These are phyloP conservation scores for Lipomyces lipofer DNA, from an alignment of 805 yeast species.

Conservation along the genomic window DNA sequence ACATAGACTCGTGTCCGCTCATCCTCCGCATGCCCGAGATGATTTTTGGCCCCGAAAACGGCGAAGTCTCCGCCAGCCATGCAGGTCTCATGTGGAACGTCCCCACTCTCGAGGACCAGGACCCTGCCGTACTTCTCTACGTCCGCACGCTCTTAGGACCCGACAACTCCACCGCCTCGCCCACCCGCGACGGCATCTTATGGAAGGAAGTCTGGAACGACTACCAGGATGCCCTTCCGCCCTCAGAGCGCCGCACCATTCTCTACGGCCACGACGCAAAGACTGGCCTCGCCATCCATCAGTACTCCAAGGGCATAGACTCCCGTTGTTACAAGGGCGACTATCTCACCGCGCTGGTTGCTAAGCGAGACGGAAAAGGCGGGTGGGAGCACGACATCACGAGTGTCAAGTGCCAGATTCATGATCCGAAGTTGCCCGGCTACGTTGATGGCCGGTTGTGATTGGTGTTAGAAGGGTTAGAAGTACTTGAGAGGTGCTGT, in stretches of 20 bases:
- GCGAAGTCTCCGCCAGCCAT: slow-evolving; percentile 66
- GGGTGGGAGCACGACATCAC: slow-evolving; percentile 24
- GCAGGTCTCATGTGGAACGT: slow-evolving; percentile 77
- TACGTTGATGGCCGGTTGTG: slow-evolving; percentile 25
- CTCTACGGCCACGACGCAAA: slow-evolving; percentile 90
- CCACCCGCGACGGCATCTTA: slow-evolving; percentile 36
- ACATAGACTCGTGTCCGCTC: slow-evolving; percentile 62
- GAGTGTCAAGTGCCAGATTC: slow-evolving; percentile 30
- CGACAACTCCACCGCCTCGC: slow-evolving; percentile 58
- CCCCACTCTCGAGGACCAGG: slow-evolving; percentile 52
- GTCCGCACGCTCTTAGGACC: slow-evolving; percentile 72
- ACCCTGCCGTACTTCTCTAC: slow-evolving; percentile 62
- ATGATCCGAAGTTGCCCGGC: slow-evolving; percentile 31
- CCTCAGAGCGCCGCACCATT: slow-evolving; percentile 46
- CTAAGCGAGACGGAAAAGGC: slow-evolving; percentile 33
- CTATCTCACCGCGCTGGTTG: slow-evolving; percentile 60
- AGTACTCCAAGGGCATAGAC: slow-evolving; percentile 78
- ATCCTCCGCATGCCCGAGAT: slow-evolving; percentile 63
- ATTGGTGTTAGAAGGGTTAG: too few relatives aligned
- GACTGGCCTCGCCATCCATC: slow-evolving; percentile 64
- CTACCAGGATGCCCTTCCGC: slow-evolving; percentile 28
- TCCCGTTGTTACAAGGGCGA: slow-evolving; percentile 80
- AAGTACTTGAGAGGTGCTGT: too few relatives aligned
- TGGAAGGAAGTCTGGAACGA: slow-evolving; percentile 38
- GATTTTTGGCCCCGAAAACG: slow-evolving; percentile 38